A percentile compares a stretch with the other conserved stretches of the same genome.
Evolutionary conservation across 2,329 filamentous ascomycete species (phyloP).

Genomic region (Colletotrichum melonis): DNA sequence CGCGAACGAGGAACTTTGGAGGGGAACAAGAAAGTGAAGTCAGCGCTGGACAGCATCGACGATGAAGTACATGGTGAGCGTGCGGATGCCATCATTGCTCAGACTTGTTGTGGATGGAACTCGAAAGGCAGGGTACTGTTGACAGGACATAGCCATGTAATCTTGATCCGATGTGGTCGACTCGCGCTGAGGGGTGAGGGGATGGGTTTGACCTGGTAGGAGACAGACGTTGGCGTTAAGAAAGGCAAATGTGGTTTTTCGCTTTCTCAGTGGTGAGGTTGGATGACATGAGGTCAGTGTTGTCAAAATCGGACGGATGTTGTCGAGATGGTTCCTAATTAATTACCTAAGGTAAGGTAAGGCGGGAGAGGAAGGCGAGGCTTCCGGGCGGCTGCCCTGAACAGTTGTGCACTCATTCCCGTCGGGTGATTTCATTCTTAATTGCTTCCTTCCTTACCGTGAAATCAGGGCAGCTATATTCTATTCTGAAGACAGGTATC

Average conservation of each 20-base stretch:
- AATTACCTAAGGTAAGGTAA: background rate
- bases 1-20: slow-evolving; percentile 1
- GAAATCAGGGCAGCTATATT: background rate
- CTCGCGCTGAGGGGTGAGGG: background rate
- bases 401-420: background rate
- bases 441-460: background rate
- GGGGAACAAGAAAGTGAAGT: background rate
- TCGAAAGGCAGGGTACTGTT: background rate
- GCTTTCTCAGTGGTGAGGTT: background rate
- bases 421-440: background rate
- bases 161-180: background rate
- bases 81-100: background rate
- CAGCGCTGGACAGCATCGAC: background rate
- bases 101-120: background rate
- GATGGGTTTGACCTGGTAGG: background rate
- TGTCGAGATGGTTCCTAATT: too few species aligned
- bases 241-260: background rate
- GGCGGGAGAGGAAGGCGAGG: background rate
- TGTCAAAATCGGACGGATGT: background rate
- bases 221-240: background rate
- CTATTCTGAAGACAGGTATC: too few species aligned
- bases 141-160: background rate
- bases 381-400: too few species aligned
- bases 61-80: background rate
- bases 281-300: background rate